Evolutionary conservation across 2,329 filamentous ascomycete genomes (phyloP).

Genomic region (Colletotrichum chlorophyti): DNA sequence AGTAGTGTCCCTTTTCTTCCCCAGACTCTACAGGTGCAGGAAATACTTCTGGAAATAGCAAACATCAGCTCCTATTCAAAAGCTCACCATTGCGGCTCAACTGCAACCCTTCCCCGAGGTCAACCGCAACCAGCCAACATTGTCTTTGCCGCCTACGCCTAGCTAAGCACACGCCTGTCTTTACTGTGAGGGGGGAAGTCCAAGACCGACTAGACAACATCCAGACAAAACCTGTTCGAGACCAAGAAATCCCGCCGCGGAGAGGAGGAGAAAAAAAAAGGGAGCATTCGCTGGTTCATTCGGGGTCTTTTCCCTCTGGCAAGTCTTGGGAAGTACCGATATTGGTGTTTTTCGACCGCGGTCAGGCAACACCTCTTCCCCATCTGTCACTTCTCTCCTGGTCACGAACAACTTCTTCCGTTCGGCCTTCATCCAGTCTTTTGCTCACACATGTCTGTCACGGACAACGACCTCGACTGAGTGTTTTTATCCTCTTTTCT

Average conservation of each 20-base stretch:
- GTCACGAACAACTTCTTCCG: conserved; percentile 4
- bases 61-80: too few species aligned
- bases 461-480: conserved; percentile 7
- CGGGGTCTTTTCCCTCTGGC: not conserved
- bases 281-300: not conserved
- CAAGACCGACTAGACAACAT: conserved; percentile 18
- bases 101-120: not conserved
- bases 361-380: not conserved
- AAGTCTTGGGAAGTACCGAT: conserved; percentile 7
- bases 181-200: not conserved
- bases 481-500: not conserved
- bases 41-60: too few species aligned
- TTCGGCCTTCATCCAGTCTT: not conserved
- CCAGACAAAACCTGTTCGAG: conserved; percentile 5
- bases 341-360: conserved; percentile 1
- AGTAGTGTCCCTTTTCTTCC: conserved; percentile 8
- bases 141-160: conserved; percentile 1
- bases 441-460: not conserved
- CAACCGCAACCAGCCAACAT: not conserved
- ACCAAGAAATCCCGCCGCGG: not conserved
- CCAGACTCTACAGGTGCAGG: conserved; percentile 23
- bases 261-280: not conserved
- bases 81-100: conserved; percentile 23
- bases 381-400: conserved; percentile 7
- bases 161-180: conserved; percentile 1